Conservation (phyloP, 306 rosid genomes). For the Biancaea sappan region DNA sequence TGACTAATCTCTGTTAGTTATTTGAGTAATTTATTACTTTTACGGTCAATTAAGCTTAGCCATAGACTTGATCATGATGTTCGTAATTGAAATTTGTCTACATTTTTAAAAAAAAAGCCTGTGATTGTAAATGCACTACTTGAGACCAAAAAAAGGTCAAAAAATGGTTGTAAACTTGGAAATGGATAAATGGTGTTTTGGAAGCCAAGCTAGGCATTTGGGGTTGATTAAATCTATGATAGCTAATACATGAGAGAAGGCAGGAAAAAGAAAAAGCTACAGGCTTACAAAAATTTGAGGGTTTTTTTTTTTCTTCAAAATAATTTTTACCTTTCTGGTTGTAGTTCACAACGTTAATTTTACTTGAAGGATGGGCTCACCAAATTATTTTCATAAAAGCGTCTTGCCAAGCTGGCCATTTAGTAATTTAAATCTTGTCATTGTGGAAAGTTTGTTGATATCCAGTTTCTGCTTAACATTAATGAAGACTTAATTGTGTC, state of each 20-base stretch:
- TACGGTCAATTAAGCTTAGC: not conserved
- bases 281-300: not conserved
- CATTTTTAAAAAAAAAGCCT: not conserved
- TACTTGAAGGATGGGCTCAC: not conserved
- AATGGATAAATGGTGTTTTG: not conserved
- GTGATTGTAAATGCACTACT: not conserved
- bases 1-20: not conserved
- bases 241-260: not conserved
- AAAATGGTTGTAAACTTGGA: constrained; percentile 7
- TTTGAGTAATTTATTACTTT: not conserved
- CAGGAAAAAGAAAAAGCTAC: not conserved
- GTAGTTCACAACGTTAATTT: not conserved
- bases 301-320: not conserved
- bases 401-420: not conserved
- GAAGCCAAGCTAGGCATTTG: not conserved
- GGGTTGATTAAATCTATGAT: constrained; percentile 3
- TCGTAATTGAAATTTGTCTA: not conserved
- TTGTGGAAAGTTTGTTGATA: not conserved
- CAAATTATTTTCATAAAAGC: not conserved
- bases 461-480: constrained; percentile 6
- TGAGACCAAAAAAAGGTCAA: not conserved
- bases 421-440: not conserved
- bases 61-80: constrained; percentile 2
- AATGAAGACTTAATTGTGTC: constrained; percentile 17
- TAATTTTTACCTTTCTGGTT: not conserved